These are phyloP conservation scores for Kernera saxatilis DNA, from an alignment of 345 rosid genomes.

Conservation along the genomic window DNA sequence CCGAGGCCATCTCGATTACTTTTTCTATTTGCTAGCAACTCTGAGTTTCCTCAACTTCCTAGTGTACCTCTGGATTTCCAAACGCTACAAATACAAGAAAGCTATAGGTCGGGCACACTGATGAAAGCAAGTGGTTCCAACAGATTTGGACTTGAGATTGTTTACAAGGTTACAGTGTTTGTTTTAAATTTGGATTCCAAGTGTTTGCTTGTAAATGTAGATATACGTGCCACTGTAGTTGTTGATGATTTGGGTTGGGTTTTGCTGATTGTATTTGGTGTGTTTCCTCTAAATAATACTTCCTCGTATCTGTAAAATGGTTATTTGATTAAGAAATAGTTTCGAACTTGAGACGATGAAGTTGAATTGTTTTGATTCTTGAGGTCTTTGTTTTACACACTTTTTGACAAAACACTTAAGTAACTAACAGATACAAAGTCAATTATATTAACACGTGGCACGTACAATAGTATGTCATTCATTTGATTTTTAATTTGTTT, in stretches of 20 bases:
- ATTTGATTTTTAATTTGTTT: too few relatives aligned
- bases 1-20: constrained; percentile 40
- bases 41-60: constrained; percentile 74
- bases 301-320: neutral
- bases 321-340: neutral
- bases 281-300: neutral
- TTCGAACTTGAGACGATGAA: neutral
- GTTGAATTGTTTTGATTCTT: neutral
- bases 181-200: constrained; percentile 11
- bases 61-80: constrained; percentile 64
- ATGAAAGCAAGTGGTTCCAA: neutral
- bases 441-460: too few relatives aligned
- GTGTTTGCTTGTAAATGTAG: constrained; percentile 17
- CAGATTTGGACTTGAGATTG: neutral
- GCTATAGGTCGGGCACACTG: constrained; percentile 36
- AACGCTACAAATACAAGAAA: constrained; percentile 75
- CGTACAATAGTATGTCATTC: too few relatives aligned
- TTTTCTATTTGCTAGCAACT: constrained; percentile 57
- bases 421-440: too few relatives aligned
- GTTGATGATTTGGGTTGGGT: neutral
- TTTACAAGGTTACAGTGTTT: neutral
- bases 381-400: too few relatives aligned
- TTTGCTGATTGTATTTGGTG: neutral
- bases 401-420: too few relatives aligned
- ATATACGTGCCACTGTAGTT: neutral